Evolutionary conservation across 2,329 filamentous ascomycete species (phyloP).

Genomic region (Akanthomyces dipterigenus): DNA sequence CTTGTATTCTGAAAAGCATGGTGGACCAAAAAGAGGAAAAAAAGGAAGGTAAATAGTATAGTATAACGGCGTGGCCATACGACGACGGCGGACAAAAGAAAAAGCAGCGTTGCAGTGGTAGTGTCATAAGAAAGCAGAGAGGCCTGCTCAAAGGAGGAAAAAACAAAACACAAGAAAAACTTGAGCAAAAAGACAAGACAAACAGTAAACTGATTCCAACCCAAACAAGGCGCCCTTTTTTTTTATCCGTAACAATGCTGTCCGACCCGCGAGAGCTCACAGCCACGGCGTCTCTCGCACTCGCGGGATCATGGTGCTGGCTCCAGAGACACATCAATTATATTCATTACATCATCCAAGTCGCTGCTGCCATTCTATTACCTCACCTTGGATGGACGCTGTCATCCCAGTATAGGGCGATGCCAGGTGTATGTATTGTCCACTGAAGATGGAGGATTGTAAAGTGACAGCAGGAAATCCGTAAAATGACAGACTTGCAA

Average conservation of each 20-base stretch:
- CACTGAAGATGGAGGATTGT: not conserved
- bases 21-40: not conserved
- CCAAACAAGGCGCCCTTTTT: slow-evolving; percentile 5
- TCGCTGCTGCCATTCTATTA: not conserved
- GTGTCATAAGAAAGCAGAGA: not conserved
- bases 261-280: not conserved
- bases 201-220: not conserved
- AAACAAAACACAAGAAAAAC: not conserved
- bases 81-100: not conserved
- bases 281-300: not conserved
- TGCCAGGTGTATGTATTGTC: not conserved
- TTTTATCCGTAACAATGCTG: not conserved
- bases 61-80: not conserved
- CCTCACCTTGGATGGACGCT: too few relatives aligned
- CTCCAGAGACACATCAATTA: not conserved
- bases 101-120: not conserved
- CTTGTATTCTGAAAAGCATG: not conserved
- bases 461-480: not conserved
- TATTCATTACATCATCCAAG: not conserved
- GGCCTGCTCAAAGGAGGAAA: not conserved
- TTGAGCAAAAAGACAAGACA: not conserved
- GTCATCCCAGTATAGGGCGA: not conserved
- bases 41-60: not conserved
- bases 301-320: not conserved
- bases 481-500: not conserved